Conservation (phyloP, 768 basidiomycete genomes). For the Leccinellum rugosiceps region DNA sequence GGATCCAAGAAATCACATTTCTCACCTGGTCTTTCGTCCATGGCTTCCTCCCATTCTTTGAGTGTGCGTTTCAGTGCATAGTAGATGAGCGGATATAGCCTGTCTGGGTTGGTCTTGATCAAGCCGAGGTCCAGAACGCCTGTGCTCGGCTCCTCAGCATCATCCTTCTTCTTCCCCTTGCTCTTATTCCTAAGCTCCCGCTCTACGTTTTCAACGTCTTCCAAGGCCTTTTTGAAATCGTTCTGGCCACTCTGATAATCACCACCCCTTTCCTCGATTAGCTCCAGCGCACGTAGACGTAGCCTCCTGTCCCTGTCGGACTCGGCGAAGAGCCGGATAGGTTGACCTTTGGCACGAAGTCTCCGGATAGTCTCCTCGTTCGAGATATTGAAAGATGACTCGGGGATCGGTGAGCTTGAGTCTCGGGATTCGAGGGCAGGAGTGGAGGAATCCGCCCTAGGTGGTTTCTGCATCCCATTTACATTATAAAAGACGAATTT, state of each 20-base stretch:
- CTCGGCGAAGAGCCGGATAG: constrained; percentile 92
- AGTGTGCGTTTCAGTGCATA: constrained; percentile 89
- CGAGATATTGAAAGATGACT: constrained; percentile 76
- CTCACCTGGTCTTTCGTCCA: constrained; percentile 90
- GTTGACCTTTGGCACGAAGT: constrained; percentile 88
- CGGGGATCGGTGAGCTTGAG: constrained; percentile 37
- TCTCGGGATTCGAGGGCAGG: constrained; percentile 33
- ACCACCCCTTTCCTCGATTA: constrained; percentile 87
- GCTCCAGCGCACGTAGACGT: constrained; percentile 87
- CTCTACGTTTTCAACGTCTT: constrained; percentile 82
- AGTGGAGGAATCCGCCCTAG: constrained; percentile 41
- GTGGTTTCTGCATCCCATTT: constrained; percentile 47
- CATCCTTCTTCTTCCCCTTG: constrained; percentile 58
- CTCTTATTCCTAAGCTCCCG: constrained; percentile 59
- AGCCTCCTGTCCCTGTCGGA: constrained; percentile 90
- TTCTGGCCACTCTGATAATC: constrained; percentile 85
- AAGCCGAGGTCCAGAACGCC: constrained; percentile 76
- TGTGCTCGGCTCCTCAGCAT: constrained; percentile 44
- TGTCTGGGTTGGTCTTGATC: constrained; percentile 89
- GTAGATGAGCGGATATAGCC: constrained; percentile 95
- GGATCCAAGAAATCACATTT: background rate
- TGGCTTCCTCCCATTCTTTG: constrained; percentile 95
- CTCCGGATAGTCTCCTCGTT: constrained; percentile 90
- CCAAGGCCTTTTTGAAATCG: constrained; percentile 88
- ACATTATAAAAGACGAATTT: constrained; percentile 34